Evolutionary conservation across 768 basidiomycete species (phyloP).

Genomic region (Boletales sp.): DNA sequence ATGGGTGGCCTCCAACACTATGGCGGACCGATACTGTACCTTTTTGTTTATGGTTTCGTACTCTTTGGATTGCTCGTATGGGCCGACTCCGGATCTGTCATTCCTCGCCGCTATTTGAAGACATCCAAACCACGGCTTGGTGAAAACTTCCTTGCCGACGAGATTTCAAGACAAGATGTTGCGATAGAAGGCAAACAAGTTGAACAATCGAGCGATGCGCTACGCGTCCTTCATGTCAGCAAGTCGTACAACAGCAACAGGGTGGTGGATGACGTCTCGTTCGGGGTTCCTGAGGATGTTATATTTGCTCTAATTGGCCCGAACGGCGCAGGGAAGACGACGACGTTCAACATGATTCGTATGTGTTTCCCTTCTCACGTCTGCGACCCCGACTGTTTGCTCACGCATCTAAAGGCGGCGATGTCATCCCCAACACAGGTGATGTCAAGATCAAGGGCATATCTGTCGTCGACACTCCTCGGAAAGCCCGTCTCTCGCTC

Average conservation of each 20-base stretch:
- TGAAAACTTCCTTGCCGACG: slow-evolving; percentile 10
- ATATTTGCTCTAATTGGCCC: slow-evolving; percentile 75
- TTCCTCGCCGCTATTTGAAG: slow-evolving; percentile 37
- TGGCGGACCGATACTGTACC: slow-evolving; percentile 74
- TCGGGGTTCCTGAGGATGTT: slow-evolving; percentile 60
- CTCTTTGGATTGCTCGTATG: slow-evolving; percentile 65
- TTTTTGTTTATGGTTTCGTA: slow-evolving; percentile 55
- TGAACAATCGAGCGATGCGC: slow-evolving; percentile 46
- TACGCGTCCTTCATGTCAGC: slow-evolving; percentile 60
- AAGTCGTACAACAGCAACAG: slow-evolving; percentile 55
- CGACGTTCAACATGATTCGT: slow-evolving; percentile 80
- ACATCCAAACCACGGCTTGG: slow-evolving; percentile 13
- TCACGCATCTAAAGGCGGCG: slow-evolving; percentile 47
- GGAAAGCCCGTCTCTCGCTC: slow-evolving; percentile 60
- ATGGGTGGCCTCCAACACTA: slow-evolving; percentile 55
- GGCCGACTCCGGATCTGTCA: slow-evolving; percentile 64
- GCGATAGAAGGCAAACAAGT: slow-evolving; percentile 49
- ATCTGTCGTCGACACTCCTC: slow-evolving; percentile 64
- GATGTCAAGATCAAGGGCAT: slow-evolving; percentile 65
- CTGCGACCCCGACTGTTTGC: background rate
- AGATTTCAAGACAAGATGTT: slow-evolving; percentile 46
- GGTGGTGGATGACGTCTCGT: slow-evolving; percentile 72
- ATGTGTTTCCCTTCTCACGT: slow-evolving; percentile 21
- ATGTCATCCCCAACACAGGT: slow-evolving; percentile 62
- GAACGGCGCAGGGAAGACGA: slow-evolving; percentile 83